These are phyloP conservation scores for Albophoma yamanashiensis DNA, from an alignment of 2,329 filamentous ascomycete genomes.

Conservation along the genomic window DNA sequence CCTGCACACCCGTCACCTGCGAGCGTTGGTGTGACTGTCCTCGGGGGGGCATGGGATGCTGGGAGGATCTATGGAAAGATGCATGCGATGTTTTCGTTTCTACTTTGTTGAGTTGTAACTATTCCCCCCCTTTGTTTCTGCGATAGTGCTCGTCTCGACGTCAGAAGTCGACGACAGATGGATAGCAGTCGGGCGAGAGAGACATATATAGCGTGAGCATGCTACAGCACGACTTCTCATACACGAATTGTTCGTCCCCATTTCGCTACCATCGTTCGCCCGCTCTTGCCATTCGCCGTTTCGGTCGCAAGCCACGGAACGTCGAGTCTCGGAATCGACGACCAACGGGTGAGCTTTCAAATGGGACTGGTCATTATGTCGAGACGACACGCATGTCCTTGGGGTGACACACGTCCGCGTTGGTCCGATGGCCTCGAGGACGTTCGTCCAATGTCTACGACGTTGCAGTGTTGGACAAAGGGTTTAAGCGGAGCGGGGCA, in stretches of 20 bases:
- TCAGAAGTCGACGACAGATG: neutral
- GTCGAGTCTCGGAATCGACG: neutral
- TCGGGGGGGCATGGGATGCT: neutral
- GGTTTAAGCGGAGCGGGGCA: neutral
- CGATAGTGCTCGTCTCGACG: neutral
- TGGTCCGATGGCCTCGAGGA: neutral
- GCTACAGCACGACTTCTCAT: neutral
- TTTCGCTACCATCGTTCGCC: neutral
- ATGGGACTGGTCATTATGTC: neutral
- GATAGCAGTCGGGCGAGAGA: neutral
- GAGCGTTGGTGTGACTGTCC: neutral
- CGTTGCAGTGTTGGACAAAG: neutral
- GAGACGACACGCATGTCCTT: neutral
- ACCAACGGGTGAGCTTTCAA: neutral
- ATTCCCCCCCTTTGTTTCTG: neutral
- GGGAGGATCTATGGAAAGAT: neutral
- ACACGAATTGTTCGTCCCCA: neutral
- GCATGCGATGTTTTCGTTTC: neutral
- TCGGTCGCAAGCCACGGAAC: neutral
- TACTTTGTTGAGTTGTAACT: neutral
- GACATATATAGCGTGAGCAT: neutral
- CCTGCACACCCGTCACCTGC: neutral
- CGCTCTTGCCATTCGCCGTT: neutral
- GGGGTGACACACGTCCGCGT: neutral
- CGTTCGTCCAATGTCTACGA: neutral